A percentile compares a stretch with the other conserved stretches of the same genome.
Conservation (phyloP, 163 green algal genomes). For the Chlorella variabilis region DNA sequence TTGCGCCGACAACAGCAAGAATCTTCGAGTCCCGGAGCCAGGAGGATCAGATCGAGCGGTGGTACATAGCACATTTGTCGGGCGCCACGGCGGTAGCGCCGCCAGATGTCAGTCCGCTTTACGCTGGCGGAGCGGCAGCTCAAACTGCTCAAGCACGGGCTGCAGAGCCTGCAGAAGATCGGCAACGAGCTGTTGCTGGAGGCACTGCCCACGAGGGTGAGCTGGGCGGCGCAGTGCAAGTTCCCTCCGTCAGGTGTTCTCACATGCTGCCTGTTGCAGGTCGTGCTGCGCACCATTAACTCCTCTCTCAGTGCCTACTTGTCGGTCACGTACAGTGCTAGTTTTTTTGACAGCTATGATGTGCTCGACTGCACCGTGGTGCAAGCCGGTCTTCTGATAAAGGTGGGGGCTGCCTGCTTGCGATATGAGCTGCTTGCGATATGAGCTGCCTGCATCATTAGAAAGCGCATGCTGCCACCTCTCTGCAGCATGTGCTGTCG, state of each 20-base stretch:
- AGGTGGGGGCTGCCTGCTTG: conserved; percentile 44
- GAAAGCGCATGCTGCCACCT: background rate
- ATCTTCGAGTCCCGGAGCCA: too few species aligned
- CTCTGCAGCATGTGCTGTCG: conserved; percentile 66
- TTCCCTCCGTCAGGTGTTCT: too few species aligned
- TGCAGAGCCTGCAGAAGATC: conserved; percentile 68
- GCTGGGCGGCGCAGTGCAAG: too few species aligned
- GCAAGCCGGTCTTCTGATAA: conserved; percentile 74
- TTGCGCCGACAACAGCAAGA: too few species aligned
- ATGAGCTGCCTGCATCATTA: background rate
- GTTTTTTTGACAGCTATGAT: conserved; percentile 79
- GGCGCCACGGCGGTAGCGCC: background rate
- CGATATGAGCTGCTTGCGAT: background rate
- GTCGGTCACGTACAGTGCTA: conserved; percentile 61
- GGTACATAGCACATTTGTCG: too few species aligned
- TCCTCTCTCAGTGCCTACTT: conserved; percentile 73
- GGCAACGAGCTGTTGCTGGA: conserved; percentile 71
- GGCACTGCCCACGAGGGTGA: conserved; percentile 59
- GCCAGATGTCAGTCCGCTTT: conserved; percentile 37
- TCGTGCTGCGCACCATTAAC: conserved; percentile 80
- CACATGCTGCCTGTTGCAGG: conserved; percentile 60
- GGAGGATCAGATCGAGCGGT: too few species aligned
- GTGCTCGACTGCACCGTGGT: conserved; percentile 63
- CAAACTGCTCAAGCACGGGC: conserved; percentile 56
- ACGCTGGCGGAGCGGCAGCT: conserved; percentile 56